These are phyloP conservation scores for Aspergillus sojae DNA, from an alignment of 2,329 filamentous ascomycete species.

Conservation along the genomic window DNA sequence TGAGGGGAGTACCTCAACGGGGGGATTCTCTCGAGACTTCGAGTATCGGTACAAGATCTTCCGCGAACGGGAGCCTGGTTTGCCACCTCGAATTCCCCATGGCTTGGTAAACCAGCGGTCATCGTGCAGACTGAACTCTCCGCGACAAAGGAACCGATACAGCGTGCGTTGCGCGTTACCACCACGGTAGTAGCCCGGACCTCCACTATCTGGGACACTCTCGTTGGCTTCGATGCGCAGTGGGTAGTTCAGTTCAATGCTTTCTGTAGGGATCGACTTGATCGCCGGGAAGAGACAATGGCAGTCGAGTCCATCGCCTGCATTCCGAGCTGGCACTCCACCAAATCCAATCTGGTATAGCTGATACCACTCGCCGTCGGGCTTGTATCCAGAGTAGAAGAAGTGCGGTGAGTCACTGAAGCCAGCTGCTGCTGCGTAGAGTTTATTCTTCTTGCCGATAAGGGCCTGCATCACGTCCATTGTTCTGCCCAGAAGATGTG, in stretches of 20 bases:
- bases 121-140: conserved; percentile 53
- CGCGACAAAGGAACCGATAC: conserved; percentile 50
- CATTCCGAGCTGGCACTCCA: conserved; percentile 51
- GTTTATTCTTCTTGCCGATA: conserved; percentile 51
- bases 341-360: conserved; percentile 56
- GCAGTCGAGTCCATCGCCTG: conserved; percentile 53
- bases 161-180: conserved; percentile 54
- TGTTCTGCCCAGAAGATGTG: conserved; percentile 51
- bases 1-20: conserved; percentile 42
- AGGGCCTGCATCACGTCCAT: conserved; percentile 56
- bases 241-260: conserved; percentile 52
- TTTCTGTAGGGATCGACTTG: conserved; percentile 54
- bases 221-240: conserved; percentile 54
- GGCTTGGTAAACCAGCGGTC: conserved; percentile 55
- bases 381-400: conserved; percentile 55
- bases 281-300: conserved; percentile 56
- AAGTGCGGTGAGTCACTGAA: conserved; percentile 56
- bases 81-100: conserved; percentile 53
- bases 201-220: conserved; percentile 52
- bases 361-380: conserved; percentile 52
- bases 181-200: conserved; percentile 51
- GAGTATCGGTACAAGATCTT: conserved; percentile 50
- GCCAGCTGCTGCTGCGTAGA: conserved; percentile 52
- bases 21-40: conserved; percentile 33
- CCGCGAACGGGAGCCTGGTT: conserved; percentile 46